phyloP scores from a whole-genome alignment of 768 basidiomycete genomes.

The Naganishia antarctica region DNA sequence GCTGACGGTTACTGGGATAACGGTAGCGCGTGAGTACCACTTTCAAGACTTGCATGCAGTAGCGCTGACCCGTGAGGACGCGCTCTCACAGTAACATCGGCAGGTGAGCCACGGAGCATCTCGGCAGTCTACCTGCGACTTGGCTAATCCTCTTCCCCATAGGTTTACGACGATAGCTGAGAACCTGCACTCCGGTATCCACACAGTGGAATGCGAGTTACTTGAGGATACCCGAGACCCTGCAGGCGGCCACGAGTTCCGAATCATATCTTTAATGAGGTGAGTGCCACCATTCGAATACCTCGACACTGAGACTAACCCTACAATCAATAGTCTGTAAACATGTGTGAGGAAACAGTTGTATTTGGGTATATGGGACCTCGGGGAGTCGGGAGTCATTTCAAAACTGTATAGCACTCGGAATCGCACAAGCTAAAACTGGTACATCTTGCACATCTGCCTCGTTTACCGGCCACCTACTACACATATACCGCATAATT shows the following conservation, averaged over 20 bases:
- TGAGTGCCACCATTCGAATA: constrained; percentile 2
- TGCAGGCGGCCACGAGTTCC: constrained; percentile 41
- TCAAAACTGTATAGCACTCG: too few relatives aligned
- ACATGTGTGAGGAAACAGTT: not conserved
- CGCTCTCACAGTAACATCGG: constrained; percentile 28
- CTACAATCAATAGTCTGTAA: not conserved
- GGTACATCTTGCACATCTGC: too few relatives aligned
- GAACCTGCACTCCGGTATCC: constrained; percentile 36
- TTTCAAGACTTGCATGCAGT: too few relatives aligned
- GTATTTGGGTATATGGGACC: not conserved
- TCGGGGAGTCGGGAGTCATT: too few relatives aligned
- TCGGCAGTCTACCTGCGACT: not conserved
- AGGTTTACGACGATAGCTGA: constrained; percentile 29
- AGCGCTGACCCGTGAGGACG: too few relatives aligned
- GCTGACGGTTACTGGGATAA: constrained; percentile 45
- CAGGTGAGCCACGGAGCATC: not conserved
- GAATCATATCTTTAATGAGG: constrained; percentile 36
- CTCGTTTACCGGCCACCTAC: not conserved
- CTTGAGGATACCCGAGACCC: constrained; percentile 42
- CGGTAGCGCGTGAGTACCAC: constrained; percentile 35
- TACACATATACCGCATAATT: not conserved
- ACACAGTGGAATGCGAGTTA: constrained; percentile 42
- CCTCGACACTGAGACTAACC: not conserved
- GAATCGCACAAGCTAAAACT: too few relatives aligned
- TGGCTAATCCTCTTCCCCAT: not conserved